These are phyloP conservation scores for Paulownia fortunei DNA, from an alignment of 257 asterid species.

Conservation along the genomic window DNA sequence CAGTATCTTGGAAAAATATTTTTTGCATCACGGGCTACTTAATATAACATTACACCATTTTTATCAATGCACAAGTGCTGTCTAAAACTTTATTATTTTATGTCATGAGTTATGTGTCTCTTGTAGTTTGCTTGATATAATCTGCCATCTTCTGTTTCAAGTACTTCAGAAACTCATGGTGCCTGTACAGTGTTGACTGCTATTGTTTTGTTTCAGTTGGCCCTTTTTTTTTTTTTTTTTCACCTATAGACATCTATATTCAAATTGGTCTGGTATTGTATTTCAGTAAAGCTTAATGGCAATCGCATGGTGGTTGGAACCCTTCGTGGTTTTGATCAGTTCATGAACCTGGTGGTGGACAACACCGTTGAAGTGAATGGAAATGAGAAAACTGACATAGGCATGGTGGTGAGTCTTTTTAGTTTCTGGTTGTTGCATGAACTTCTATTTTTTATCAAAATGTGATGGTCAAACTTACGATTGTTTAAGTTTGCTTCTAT, in stretches of 20 bases:
- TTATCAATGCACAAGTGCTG: too few species aligned
- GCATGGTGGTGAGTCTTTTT: conserved; percentile 81
- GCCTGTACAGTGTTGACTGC: too few species aligned
- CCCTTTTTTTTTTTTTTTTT: not conserved
- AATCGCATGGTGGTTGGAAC: conserved; percentile 84
- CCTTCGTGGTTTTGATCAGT: conserved; percentile 91
- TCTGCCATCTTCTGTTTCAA: not conserved
- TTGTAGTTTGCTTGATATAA: too few species aligned
- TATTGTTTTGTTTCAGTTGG: not conserved
- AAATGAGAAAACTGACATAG: conserved; percentile 79
- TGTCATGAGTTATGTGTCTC: not conserved
- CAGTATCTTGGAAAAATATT: too few species aligned
- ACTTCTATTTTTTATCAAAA: not conserved
- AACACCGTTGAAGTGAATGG: conserved; percentile 87
- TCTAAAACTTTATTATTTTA: too few species aligned
- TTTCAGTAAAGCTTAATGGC: conserved; percentile 78
- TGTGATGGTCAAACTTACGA: not conserved
- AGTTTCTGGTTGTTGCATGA: not conserved
- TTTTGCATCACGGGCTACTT: too few species aligned
- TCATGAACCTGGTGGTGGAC: conserved; percentile 89
- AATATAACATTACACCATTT: too few species aligned
- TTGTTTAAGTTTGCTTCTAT: conserved; percentile 8
- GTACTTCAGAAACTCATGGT: not conserved
- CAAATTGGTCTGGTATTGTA: not conserved
- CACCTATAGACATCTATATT: not conserved